These are phyloP conservation scores for Cordyceps cicadae DNA, from an alignment of 2,329 filamentous ascomycete genomes.

Conservation along the genomic window DNA sequence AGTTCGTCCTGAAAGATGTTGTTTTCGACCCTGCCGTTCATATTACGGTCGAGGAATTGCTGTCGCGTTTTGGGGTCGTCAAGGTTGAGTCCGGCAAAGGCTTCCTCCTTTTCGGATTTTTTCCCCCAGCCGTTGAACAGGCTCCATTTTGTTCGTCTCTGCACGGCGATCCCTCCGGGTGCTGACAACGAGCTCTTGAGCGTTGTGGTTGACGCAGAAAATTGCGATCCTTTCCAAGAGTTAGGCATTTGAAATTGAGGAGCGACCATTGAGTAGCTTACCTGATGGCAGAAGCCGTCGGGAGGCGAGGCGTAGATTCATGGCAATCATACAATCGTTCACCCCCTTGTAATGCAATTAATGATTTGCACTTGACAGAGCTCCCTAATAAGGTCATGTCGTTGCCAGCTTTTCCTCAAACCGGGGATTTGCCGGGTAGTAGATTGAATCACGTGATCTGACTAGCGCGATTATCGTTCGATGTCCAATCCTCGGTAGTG, in stretches of 20 bases:
- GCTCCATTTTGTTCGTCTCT: constrained; percentile 35
- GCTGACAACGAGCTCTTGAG: not conserved
- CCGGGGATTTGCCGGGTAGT: constrained; percentile 14
- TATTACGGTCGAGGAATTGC: constrained; percentile 31
- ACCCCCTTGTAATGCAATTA: constrained; percentile 19
- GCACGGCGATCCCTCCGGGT: constrained; percentile 11
- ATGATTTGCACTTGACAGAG: constrained; percentile 17
- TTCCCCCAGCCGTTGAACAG: constrained; percentile 31
- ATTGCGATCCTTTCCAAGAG: not conserved
- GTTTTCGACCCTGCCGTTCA: constrained; percentile 38
- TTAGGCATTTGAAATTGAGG: not conserved
- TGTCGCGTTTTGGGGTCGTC: constrained; percentile 35
- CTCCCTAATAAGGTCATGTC: not conserved
- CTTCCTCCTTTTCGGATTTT: constrained; percentile 22
- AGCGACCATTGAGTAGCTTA: constrained; percentile 28
- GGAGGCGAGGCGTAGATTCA: constrained; percentile 59
- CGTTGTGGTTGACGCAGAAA: not conserved
- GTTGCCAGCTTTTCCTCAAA: constrained; percentile 15
- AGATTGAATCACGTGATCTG: constrained; percentile 15
- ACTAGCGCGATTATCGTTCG: constrained; percentile 30
- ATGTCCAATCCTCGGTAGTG: constrained; percentile 11
- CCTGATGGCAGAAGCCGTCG: constrained; percentile 53
- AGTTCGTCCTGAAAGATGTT: constrained; percentile 57
- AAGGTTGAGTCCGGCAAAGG: constrained; percentile 25
- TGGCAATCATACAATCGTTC: constrained; percentile 28